Evolutionary conservation across 1,139 yeast species (phyloP).

Genomic region (Arxiozyma slooffiae): DNA sequence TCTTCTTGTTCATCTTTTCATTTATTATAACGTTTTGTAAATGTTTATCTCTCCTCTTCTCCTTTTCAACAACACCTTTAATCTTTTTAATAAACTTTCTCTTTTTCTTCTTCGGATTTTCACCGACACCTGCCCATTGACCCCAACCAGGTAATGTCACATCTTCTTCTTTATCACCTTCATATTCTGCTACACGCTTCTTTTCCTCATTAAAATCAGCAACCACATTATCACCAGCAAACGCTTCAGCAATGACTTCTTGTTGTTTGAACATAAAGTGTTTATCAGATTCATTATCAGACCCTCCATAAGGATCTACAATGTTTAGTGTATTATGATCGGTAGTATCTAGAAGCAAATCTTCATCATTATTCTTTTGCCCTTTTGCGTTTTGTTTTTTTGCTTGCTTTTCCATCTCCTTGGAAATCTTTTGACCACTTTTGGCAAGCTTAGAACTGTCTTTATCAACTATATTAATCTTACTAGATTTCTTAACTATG

Average conservation of each 20-base stretch:
- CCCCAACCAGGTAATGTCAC: slow-evolving; percentile 94
- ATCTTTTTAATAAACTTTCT: slow-evolving; percentile 59
- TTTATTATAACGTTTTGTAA: slow-evolving; percentile 77
- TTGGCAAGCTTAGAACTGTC: slow-evolving; percentile 43
- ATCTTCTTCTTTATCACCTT: slow-evolving; percentile 82
- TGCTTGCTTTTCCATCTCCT: slow-evolving; percentile 37
- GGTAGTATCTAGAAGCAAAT: slow-evolving; percentile 22
- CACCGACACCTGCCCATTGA: slow-evolving; percentile 66
- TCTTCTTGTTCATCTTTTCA: slow-evolving; percentile 77
- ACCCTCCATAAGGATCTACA: slow-evolving; percentile 39
- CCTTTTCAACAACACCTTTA: slow-evolving; percentile 61
- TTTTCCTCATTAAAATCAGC: slow-evolving; percentile 72
- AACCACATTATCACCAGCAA: slow-evolving; percentile 90
- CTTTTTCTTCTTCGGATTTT: slow-evolving; percentile 40
- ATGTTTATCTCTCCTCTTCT: slow-evolving; percentile 68
- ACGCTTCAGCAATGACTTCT: slow-evolving; percentile 79
- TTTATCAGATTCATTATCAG: slow-evolving; percentile 31
- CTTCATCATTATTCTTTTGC: slow-evolving; percentile 10
- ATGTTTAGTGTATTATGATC: slow-evolving; percentile 31
- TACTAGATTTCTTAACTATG: slow-evolving; percentile 40
- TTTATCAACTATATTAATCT: slow-evolving; percentile 47
- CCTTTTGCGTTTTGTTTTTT: slow-evolving; percentile 21
- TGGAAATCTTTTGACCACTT: slow-evolving; percentile 41
- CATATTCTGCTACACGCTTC: slow-evolving; percentile 54
- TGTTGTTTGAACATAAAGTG: slow-evolving; percentile 58